A percentile compares a stretch with the other conserved stretches of the same genome.
Conservation (phyloP, 208 protist genomes). For the Trypanosoma cruzi region DNA sequence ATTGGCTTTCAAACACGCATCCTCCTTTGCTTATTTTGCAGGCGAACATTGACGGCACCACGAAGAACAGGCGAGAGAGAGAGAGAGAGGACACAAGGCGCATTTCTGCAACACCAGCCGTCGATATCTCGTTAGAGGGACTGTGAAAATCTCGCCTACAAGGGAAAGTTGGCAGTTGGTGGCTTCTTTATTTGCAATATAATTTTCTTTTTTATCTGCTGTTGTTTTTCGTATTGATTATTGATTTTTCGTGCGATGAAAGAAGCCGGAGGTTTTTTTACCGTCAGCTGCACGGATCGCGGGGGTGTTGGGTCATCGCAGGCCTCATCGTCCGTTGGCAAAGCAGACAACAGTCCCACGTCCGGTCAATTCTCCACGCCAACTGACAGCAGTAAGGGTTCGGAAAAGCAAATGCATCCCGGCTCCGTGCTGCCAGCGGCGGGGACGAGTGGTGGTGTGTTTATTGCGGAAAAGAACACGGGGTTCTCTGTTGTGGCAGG, state of each 20-base stretch:
- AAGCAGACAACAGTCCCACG: background rate
- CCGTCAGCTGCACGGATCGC: too few relatives aligned
- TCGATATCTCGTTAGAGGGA: too few relatives aligned
- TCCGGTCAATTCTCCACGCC: background rate
- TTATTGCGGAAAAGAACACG: background rate
- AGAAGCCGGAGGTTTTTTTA: background rate
- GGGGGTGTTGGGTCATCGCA: slow-evolving; percentile 1
- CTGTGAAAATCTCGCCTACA: too few relatives aligned
- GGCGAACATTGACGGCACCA: background rate
- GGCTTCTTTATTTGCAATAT: too few relatives aligned
- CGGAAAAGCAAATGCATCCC: background rate
- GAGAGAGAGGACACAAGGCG: background rate
- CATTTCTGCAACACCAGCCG: too few relatives aligned
- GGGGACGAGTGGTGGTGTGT: background rate
- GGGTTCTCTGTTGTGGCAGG: slow-evolving; percentile 5
- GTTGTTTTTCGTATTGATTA: background rate
- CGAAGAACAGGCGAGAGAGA: background rate
- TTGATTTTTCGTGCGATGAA: slow-evolving; percentile 15
- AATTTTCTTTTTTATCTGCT: background rate
- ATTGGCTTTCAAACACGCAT: too few relatives aligned
- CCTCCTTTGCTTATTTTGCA: too few relatives aligned
- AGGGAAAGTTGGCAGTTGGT: too few relatives aligned
- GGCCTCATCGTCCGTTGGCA: slow-evolving; percentile 1
- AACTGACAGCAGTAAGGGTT: background rate
- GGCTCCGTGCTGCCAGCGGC: background rate